phyloP scores from a whole-genome alignment of 345 rosid species.

The Gossypium bickii region DNA sequence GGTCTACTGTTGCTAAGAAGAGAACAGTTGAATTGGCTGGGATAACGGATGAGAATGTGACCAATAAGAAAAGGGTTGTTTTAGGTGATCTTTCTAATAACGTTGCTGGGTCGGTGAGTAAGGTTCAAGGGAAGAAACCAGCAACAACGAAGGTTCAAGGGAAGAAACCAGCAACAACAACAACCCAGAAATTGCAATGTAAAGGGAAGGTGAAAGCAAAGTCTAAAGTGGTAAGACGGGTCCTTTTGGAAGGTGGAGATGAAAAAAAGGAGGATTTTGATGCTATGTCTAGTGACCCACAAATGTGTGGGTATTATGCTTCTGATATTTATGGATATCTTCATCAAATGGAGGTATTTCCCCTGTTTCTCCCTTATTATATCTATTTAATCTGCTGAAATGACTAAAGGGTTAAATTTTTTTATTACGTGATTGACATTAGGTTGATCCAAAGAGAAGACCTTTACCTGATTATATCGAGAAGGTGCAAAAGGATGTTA shows the following conservation, averaged over 20 bases:
- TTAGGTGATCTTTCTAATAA: conserved; percentile 61
- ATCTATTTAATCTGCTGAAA: background rate
- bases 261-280: conserved; percentile 25
- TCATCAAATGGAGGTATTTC: conserved; percentile 46
- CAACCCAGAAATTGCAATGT: conserved; percentile 15
- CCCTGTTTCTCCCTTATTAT: background rate
- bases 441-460: conserved; percentile 57
- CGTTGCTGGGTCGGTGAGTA: conserved; percentile 12
- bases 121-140: background rate
- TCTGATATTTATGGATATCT: conserved; percentile 49
- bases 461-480: conserved; percentile 67
- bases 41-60: conserved; percentile 18
- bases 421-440: background rate
- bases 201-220: conserved; percentile 13
- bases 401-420: background rate
- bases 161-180: background rate
- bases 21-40: conserved; percentile 30
- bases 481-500: conserved; percentile 61
- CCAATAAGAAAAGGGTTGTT: conserved; percentile 55
- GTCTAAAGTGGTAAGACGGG: conserved; percentile 19
- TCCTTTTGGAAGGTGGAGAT: background rate
- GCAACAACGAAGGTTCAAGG: background rate
- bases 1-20: conserved; percentile 45
- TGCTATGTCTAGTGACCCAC: conserved; percentile 43
- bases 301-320: conserved; percentile 48